These are phyloP conservation scores for Uncinocarpus reesii DNA, from an alignment of 2,329 filamentous ascomycete species.

Conservation along the genomic window DNA sequence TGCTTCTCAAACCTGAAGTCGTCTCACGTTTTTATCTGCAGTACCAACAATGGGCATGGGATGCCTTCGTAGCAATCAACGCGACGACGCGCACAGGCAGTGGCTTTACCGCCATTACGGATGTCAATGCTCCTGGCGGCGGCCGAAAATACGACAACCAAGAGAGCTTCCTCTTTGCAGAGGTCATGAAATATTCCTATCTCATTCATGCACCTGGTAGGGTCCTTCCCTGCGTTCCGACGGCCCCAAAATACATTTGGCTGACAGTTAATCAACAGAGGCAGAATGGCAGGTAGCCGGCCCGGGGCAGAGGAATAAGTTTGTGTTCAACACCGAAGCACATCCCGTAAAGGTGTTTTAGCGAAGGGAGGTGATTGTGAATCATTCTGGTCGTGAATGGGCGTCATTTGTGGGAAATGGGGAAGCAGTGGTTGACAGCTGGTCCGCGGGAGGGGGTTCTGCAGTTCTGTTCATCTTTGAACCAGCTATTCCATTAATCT, in stretches of 20 bases:
- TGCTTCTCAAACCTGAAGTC: background rate
- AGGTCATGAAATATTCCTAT: conserved; percentile 77
- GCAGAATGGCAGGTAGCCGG: conserved; percentile 48
- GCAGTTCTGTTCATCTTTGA: too few species aligned
- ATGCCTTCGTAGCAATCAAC: conserved; percentile 61
- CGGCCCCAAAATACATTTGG: background rate
- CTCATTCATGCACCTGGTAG: conserved; percentile 48
- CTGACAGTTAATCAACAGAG: conserved; percentile 33
- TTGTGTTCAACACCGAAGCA: conserved; percentile 56
- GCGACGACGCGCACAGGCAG: conserved; percentile 51
- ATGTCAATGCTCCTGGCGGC: conserved; percentile 56
- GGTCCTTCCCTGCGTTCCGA: background rate
- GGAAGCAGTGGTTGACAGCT: too few species aligned
- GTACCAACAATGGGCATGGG: conserved; percentile 79
- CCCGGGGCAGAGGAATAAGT: conserved; percentile 42
- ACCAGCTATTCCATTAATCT: too few species aligned
- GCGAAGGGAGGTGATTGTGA: background rate
- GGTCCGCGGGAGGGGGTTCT: too few species aligned
- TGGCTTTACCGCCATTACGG: conserved; percentile 54
- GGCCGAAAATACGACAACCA: conserved; percentile 58
- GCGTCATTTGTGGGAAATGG: too few species aligned
- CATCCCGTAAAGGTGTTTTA: conserved; percentile 46
- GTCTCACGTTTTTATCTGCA: conserved; percentile 8
- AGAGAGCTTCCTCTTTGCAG: conserved; percentile 81
- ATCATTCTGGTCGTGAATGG: too few species aligned